A percentile compares a stretch with the other conserved stretches of the same genome.
Conservation (phyloP, 2,329 filamentous ascomycete species). For the Cordyceps javanica region DNA sequence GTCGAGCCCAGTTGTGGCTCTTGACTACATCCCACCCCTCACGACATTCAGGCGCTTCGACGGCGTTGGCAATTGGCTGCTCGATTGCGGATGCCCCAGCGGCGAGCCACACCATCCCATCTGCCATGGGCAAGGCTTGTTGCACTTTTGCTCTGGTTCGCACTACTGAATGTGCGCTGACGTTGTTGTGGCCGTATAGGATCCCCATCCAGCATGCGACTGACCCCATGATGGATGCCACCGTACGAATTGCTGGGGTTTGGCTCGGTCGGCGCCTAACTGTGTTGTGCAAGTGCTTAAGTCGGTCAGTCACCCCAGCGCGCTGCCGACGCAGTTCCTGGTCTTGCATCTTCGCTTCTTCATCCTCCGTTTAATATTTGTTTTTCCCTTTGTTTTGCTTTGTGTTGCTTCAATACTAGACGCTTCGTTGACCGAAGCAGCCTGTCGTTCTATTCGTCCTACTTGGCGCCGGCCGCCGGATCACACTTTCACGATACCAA, state of each 20-base stretch:
- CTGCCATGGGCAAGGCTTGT: not conserved
- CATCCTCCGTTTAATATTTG: conserved; percentile 22
- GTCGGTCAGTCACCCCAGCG: conserved; percentile 14
- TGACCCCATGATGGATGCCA: conserved; percentile 7
- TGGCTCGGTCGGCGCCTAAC: conserved; percentile 2
- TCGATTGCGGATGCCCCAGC: not conserved
- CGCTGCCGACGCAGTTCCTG: conserved; percentile 18
- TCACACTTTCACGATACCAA: conserved; percentile 17
- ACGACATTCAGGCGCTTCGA: conserved; percentile 4
- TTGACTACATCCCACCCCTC: conserved; percentile 4
- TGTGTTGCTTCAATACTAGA: conserved; percentile 20
- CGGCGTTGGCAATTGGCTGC: conserved; percentile 3
- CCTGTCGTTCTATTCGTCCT: conserved; percentile 31
- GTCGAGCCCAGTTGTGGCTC: conserved; percentile 9
- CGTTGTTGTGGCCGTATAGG: not conserved
- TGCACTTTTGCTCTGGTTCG: not conserved
- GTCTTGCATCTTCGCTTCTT: conserved; percentile 28
- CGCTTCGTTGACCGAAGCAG: conserved; percentile 40
- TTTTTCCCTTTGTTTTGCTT: conserved; percentile 26
- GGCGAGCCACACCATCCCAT: conserved; percentile 4
- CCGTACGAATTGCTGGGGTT: not conserved
- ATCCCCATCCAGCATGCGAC: conserved; percentile 4
- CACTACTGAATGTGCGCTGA: not conserved
- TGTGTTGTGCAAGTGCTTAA: conserved; percentile 12
- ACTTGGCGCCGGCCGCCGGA: conserved; percentile 33